Percentiles rank a stretch among this genome's conserved stretches.
Evolutionary conservation across 2,329 filamentous ascomycete species (phyloP).

Genomic region (Amauroascus verrucosus): DNA sequence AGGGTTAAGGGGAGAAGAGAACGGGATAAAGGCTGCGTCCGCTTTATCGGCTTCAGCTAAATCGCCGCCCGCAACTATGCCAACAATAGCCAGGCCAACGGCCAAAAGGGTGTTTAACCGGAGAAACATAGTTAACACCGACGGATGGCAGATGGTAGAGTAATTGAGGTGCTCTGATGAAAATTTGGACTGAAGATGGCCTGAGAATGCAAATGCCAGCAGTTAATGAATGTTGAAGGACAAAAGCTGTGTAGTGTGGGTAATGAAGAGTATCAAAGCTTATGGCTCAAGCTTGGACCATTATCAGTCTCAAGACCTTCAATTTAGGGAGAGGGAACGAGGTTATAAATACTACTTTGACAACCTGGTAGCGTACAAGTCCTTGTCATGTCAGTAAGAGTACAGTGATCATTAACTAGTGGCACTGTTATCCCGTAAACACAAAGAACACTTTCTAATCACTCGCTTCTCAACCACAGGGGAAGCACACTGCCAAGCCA

Average conservation of each 20-base stretch:
- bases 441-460: too few relatives aligned
- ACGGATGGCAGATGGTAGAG: neutral
- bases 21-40: neutral
- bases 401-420: too few relatives aligned
- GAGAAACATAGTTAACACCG: neutral
- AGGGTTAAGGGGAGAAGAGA: neutral
- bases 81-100: constrained; percentile 1
- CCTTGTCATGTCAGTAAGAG: too few relatives aligned
- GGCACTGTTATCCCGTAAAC: too few relatives aligned
- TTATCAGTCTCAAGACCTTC: neutral
- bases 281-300: neutral
- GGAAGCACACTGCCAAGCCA: too few relatives aligned
- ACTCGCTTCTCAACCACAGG: too few relatives aligned
- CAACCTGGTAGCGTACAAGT: neutral
- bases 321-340: neutral
- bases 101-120: neutral
- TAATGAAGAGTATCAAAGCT: neutral
- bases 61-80: neutral
- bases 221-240: neutral
- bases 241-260: neutral
- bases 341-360: neutral
- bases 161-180: neutral
- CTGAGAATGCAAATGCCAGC: neutral
- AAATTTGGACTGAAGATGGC: neutral
- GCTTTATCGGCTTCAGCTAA: neutral